These are phyloP conservation scores for Ogataea populi-albae DNA, from an alignment of 805 yeast species.

Conservation along the genomic window DNA sequence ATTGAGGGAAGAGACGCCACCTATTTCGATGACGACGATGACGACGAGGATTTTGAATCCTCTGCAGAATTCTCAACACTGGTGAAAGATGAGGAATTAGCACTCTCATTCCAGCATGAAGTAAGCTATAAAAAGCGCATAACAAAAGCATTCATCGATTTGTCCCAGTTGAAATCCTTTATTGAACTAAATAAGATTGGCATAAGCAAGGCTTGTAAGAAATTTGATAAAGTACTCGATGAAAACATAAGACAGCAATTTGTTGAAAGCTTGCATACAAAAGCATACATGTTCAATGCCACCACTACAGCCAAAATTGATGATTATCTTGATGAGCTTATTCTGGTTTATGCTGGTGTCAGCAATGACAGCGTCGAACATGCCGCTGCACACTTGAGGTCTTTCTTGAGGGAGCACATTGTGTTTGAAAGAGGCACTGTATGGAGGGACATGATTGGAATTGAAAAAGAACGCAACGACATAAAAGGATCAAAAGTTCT, in stretches of 20 bases:
- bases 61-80: conserved; percentile 44
- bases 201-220: conserved; percentile 50
- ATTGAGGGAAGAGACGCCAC: conserved; percentile 19
- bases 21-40: conserved; percentile 38
- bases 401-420: conserved; percentile 53
- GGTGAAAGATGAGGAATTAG: conserved; percentile 47
- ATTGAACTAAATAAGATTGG: conserved; percentile 53
- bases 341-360: conserved; percentile 28
- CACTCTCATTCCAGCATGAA: conserved; percentile 47
- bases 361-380: conserved; percentile 20
- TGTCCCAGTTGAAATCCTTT: conserved; percentile 48
- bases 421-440: conserved; percentile 57
- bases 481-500: conserved; percentile 35
- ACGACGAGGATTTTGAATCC: conserved; percentile 36
- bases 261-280: conserved; percentile 26
- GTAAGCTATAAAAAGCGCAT: conserved; percentile 45
- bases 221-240: conserved; percentile 50
- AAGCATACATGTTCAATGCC: conserved; percentile 39
- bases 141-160: conserved; percentile 42
- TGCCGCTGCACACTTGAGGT: conserved; percentile 37
- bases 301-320: conserved; percentile 27
- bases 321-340: conserved; percentile 29
- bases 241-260: conserved; percentile 42
- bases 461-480: conserved; percentile 31
- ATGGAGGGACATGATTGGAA: conserved; percentile 56